Conservation (phyloP, 495 filamentous ascomycete genomes). For the Talaromyces borbonicus region DNA sequence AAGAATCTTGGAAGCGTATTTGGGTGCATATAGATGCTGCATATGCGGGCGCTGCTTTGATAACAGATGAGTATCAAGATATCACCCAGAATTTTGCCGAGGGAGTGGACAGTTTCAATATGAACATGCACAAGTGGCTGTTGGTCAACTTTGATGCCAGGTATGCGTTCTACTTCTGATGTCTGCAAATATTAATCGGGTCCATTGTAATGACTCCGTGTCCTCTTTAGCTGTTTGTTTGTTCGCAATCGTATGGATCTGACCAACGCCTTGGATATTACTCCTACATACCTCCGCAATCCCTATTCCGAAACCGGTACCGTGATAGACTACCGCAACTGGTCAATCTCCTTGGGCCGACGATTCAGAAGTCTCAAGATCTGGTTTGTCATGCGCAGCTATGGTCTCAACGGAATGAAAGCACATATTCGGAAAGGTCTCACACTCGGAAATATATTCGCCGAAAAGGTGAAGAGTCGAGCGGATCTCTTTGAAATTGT, state of each 20-base stretch:
- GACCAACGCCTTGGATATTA: constrained; percentile 69
- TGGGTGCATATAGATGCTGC: constrained; percentile 98
- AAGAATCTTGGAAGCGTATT: constrained; percentile 45
- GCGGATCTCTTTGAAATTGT: constrained; percentile 71
- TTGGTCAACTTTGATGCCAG: constrained; percentile 89
- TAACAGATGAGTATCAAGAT: constrained; percentile 71
- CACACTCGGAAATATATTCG: constrained; percentile 60
- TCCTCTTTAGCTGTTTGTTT: constrained; percentile 53
- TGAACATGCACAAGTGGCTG: constrained; percentile 98
- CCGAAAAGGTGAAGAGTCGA: constrained; percentile 43
- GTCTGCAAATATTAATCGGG: background rate
- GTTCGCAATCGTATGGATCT: constrained; percentile 66
- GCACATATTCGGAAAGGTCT: constrained; percentile 59
- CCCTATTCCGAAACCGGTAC: constrained; percentile 67
- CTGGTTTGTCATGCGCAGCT: constrained; percentile 90
- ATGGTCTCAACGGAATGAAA: constrained; percentile 72
- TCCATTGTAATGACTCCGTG: no score
- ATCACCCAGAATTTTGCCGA: constrained; percentile 49
- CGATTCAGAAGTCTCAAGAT: constrained; percentile 91
- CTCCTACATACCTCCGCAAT: constrained; percentile 75
- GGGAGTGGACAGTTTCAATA: constrained; percentile 77
- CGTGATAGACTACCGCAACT: constrained; percentile 96
- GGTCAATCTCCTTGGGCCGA: constrained; percentile 92
- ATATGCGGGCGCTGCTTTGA: constrained; percentile 78
- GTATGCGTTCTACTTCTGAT: constrained; percentile 15